These are phyloP conservation scores for Wallacemonas collosoma DNA, from an alignment of 208 protist genomes.

Conservation along the genomic window DNA sequence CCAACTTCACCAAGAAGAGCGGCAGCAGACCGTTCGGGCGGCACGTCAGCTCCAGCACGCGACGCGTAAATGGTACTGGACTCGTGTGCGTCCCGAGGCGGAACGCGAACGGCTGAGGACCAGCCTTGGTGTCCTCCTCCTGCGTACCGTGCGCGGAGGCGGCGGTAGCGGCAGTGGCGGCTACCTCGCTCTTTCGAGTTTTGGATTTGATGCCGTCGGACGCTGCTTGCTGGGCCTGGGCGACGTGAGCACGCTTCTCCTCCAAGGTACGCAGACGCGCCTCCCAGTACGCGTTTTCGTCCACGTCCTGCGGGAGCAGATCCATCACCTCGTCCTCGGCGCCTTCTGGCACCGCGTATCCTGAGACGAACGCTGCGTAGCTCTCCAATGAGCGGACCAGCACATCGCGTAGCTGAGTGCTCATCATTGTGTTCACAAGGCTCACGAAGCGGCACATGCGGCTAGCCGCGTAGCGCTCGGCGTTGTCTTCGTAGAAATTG, in stretches of 20 bases:
- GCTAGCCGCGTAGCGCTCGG: slow-evolving; percentile 77
- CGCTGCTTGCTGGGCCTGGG: slow-evolving; percentile 17
- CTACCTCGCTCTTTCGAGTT: slow-evolving; percentile 23
- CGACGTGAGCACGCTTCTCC: slow-evolving; percentile 5
- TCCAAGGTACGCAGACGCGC: slow-evolving; percentile 20
- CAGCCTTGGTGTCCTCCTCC: slow-evolving; percentile 12
- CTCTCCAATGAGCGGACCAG: slow-evolving; percentile 71
- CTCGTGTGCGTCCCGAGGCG: slow-evolving; percentile 54
- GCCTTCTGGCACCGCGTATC: slow-evolving; percentile 38
- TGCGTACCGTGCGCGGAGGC: slow-evolving; percentile 16
- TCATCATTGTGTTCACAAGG: slow-evolving; percentile 93
- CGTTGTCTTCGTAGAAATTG: slow-evolving; percentile 94
- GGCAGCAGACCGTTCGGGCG: slow-evolving; percentile 70
- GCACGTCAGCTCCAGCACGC: slow-evolving; percentile 78
- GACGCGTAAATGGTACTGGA: slow-evolving; percentile 56
- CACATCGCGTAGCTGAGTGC: slow-evolving; percentile 81
- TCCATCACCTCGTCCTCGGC: slow-evolving; percentile 34
- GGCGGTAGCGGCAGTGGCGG: slow-evolving; percentile 9
- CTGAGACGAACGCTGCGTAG: slow-evolving; percentile 77
- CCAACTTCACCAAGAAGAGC: slow-evolving; percentile 84
- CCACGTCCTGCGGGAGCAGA: slow-evolving; percentile 66
- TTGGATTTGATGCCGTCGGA: slow-evolving; percentile 13
- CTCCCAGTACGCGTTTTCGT: slow-evolving; percentile 72
- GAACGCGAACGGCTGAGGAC: slow-evolving; percentile 50
- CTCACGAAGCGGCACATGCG: slow-evolving; percentile 91